Evolutionary conservation across 768 basidiomycete genomes (phyloP).

Genomic region (Psilocybe cubensis): DNA sequence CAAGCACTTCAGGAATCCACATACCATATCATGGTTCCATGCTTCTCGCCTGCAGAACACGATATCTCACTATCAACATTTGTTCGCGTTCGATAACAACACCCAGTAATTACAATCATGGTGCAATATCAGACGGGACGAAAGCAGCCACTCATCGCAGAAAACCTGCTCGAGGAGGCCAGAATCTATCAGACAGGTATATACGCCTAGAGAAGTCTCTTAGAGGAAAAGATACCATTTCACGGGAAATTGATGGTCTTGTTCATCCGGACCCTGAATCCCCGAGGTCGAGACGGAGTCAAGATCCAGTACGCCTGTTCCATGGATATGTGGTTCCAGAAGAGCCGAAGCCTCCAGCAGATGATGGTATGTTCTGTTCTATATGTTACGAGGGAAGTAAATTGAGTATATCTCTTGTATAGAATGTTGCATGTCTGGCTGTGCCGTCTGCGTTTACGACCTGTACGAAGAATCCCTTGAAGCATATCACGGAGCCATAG

Average conservation of each 20-base stretch:
- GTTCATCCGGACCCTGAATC: conserved; percentile 10
- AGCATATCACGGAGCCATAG: conserved; percentile 61
- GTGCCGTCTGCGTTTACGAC: conserved; percentile 91
- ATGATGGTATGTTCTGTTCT: conserved; percentile 54
- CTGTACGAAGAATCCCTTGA: conserved; percentile 77
- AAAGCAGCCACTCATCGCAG: conserved; percentile 13
- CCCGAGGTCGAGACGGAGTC: neutral
- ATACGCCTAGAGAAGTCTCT: conserved; percentile 57
- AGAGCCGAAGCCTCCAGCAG: conserved; percentile 61
- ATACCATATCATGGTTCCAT: conserved; percentile 20
- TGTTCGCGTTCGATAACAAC: conserved; percentile 16
- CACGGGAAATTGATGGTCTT: conserved; percentile 29
- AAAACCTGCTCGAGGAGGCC: conserved; percentile 45
- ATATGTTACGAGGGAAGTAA: neutral
- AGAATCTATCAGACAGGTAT: conserved; percentile 63
- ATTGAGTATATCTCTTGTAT: neutral
- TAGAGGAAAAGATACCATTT: conserved; percentile 44
- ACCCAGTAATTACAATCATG: conserved; percentile 7
- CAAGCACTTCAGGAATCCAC: neutral
- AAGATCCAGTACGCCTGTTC: conserved; percentile 36
- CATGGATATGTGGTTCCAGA: conserved; percentile 62
- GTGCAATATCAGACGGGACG: conserved; percentile 14
- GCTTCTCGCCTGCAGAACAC: conserved; percentile 9
- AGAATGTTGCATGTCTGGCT: conserved; percentile 97
- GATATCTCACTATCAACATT: neutral